Conservation (phyloP, 768 basidiomycete genomes). For the Mrakia frigida region DNA sequence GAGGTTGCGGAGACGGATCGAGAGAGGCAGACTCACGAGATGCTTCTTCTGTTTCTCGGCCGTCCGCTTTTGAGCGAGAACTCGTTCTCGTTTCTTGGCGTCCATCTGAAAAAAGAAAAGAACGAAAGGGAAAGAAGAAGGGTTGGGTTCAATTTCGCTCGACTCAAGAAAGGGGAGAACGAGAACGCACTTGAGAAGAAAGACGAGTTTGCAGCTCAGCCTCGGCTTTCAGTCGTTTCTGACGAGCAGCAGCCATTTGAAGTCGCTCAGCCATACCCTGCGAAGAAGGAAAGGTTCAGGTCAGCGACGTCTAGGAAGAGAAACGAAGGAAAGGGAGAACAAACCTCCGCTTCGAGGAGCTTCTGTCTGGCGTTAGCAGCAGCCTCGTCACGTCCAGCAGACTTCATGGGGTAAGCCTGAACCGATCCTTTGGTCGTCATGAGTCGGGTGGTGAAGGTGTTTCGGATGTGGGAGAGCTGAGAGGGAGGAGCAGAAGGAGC, state of each 20-base stretch:
- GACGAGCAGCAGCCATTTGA: background rate
- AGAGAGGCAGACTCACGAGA: background rate
- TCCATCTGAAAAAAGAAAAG: too few species aligned
- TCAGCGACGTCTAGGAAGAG: background rate
- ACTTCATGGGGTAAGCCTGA: background rate
- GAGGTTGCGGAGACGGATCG: background rate
- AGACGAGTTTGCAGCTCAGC: background rate
- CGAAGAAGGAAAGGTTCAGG: background rate
- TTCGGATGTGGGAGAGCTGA: background rate
- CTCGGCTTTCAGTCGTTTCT: background rate
- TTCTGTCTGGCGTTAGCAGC: conserved; percentile 3
- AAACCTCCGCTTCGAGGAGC: conserved; percentile 6
- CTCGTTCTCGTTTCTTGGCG: too few species aligned
- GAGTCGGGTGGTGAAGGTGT: background rate
- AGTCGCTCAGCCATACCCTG: conserved; percentile 12
- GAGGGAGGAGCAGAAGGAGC: background rate
- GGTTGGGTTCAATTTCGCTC: too few species aligned
- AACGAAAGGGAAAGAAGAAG: too few species aligned
- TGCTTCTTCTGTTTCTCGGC: background rate
- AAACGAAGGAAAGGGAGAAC: background rate
- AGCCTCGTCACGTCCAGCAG: background rate
- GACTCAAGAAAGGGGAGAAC: background rate
- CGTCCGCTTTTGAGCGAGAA: too few species aligned
- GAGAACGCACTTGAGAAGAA: background rate
- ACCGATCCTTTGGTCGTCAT: too few species aligned